Conservation (phyloP, 805 yeast species). For the Starmerella lactis-condensi region DNA sequence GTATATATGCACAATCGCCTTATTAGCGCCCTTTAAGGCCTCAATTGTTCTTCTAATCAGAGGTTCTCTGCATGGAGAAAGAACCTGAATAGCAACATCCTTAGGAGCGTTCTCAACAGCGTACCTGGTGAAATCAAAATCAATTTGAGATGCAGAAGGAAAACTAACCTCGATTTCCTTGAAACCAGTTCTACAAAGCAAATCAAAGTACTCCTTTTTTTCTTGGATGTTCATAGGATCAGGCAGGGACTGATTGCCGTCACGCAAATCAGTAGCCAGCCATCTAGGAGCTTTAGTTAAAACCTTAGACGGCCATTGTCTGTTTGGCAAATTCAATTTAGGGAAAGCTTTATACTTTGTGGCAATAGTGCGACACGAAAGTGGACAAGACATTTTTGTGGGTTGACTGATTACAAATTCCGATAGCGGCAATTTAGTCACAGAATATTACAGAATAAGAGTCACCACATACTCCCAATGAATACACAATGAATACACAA, state of each 20-base stretch:
- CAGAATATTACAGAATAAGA: too few relatives aligned
- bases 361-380: constrained; percentile 7
- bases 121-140: constrained; percentile 61
- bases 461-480: too few relatives aligned
- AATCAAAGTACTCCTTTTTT: constrained; percentile 49
- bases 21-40: constrained; percentile 52
- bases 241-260: constrained; percentile 70
- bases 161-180: constrained; percentile 72
- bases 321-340: constrained; percentile 37
- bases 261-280: constrained; percentile 68
- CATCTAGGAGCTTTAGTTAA: constrained; percentile 55
- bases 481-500: too few relatives aligned
- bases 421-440: too few relatives aligned
- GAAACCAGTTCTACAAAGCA: constrained; percentile 54
- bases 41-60: constrained; percentile 55
- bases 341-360: constrained; percentile 39
- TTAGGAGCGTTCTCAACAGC: constrained; percentile 58
- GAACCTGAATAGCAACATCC: constrained; percentile 60
- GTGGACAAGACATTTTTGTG: constrained; percentile 7
- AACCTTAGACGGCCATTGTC: constrained; percentile 52
- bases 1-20: constrained; percentile 59
- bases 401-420: too few relatives aligned
- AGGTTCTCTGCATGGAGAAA: constrained; percentile 60
- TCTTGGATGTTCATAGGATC: constrained; percentile 76
- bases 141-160: constrained; percentile 64